Percentiles rank a stretch among this genome's conserved stretches.
Conservation (phyloP, 768 basidiomycete genomes). For the Infundibulicybe gibba region DNA sequence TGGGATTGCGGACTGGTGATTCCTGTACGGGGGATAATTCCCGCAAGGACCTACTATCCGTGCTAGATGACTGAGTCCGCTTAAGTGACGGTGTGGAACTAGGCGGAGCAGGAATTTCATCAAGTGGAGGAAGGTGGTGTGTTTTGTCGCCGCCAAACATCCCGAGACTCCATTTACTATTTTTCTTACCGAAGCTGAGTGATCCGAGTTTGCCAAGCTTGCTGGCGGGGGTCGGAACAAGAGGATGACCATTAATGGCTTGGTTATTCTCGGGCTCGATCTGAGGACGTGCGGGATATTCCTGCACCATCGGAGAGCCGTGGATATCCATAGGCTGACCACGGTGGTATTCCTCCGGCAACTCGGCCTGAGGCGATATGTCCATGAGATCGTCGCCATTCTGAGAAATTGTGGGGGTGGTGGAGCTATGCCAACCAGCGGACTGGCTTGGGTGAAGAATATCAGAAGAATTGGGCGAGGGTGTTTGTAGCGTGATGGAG, state of each 20-base stretch:
- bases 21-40: constrained; percentile 47
- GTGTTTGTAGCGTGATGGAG: constrained; percentile 38
- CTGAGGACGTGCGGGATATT: constrained; percentile 42
- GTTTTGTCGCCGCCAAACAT: constrained; percentile 78
- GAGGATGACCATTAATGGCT: constrained; percentile 30
- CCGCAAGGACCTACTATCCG: constrained; percentile 63
- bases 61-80: constrained; percentile 75
- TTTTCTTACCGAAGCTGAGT: constrained; percentile 68
- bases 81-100: constrained; percentile 66
- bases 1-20: constrained; percentile 31
- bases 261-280: constrained; percentile 35
- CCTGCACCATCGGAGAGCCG: constrained; percentile 49
- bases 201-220: constrained; percentile 57
- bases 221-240: constrained; percentile 37
- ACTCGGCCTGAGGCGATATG: constrained; percentile 46
- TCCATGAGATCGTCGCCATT: constrained; percentile 62
- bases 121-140: constrained; percentile 68
- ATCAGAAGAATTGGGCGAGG: constrained; percentile 24
- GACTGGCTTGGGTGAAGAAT: constrained; percentile 21
- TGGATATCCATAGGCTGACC: constrained; percentile 49
- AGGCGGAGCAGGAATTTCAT: constrained; percentile 58
- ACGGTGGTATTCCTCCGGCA: constrained; percentile 35
- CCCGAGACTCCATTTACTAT: constrained; percentile 58
- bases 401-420: constrained; percentile 15
- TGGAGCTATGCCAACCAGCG: constrained; percentile 15